These are phyloP conservation scores for Linnemannia exigua DNA, from an alignment of 192 early-diverging fungal genomes.

Conservation along the genomic window DNA sequence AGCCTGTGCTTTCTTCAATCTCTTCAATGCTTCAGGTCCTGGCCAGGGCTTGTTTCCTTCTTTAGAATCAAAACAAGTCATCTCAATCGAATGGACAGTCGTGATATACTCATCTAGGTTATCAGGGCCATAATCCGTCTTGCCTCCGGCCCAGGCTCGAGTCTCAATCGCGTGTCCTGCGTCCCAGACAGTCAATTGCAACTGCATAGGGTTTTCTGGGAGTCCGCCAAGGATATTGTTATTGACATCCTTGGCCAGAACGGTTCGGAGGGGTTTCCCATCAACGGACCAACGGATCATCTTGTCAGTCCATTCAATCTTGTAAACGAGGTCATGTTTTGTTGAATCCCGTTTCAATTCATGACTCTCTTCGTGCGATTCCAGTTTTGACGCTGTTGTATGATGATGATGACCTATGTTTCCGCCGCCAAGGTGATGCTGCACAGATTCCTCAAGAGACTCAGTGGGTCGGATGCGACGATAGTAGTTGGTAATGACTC, in stretches of 20 bases:
- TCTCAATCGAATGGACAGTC: constrained; percentile 50
- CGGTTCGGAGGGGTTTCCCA: constrained; percentile 52
- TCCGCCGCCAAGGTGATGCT: constrained; percentile 20
- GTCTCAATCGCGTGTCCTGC: constrained; percentile 33
- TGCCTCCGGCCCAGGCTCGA: constrained; percentile 51
- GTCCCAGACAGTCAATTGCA: constrained; percentile 64
- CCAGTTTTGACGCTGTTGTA: constrained; percentile 43
- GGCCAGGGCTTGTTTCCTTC: constrained; percentile 49
- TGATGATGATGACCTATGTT: constrained; percentile 14
- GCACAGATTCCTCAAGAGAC: constrained; percentile 47
- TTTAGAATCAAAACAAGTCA: constrained; percentile 38
- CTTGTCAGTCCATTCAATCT: constrained; percentile 55
- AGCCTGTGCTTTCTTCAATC: constrained; percentile 21
- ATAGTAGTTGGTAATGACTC: constrained; percentile 76
- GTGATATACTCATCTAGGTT: constrained; percentile 47
- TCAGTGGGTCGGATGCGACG: constrained; percentile 65
- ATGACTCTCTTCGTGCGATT: constrained; percentile 31
- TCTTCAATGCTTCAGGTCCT: constrained; percentile 31
- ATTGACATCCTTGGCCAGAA: constrained; percentile 24
- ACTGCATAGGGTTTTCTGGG: constrained; percentile 18
- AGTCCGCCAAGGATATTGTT: not conserved
- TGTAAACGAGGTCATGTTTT: constrained; percentile 34
- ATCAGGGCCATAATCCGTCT: constrained; percentile 32
- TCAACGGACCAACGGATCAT: constrained; percentile 57
- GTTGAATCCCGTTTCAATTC: constrained; percentile 31